Evolutionary conservation across 306 rosid genomes (phyloP), one percentile per base, ranked within the genome.

Genomic region (Pyrus betulifolia): DNA sequence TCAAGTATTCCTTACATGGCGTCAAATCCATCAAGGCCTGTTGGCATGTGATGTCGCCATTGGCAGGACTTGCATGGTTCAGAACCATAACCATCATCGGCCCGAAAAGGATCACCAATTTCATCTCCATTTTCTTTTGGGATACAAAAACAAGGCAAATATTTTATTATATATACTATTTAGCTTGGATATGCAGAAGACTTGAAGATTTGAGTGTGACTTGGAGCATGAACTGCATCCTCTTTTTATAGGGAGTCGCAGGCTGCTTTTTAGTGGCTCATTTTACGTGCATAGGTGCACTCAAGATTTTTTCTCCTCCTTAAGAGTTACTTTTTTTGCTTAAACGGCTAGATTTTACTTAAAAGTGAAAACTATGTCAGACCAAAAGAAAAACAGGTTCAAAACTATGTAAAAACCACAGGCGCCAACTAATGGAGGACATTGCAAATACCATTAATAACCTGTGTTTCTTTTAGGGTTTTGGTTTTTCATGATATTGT

Each of bases 1-100:
- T 25, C 79, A 75, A 52, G 75, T 23, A 79, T 9, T 18, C 2
- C 33, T 38, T 10, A 23, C 88, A 85, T 10, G 80, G 79, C 42
- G 19, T 0, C 73, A 74, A 15, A 35, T 0, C 8, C 1, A 21
- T 3, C n/a, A 51, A 0, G n/a, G 81, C 85, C 13, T 72, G 71
- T 30, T 23, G 9, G 54, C 88, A 82, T 33, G 81, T 38, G 25
- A 81, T 46, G 15, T 46, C 71, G 8, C 59, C 71, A 14, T 69
- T n/a, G 14, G 54, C 30, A 22, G 59, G 63, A 2, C 57, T 13
- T 15, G 81, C 70, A 46, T 31, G 59, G 23, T 23, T 60, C 17
- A 51, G 27, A 22, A 27, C 70, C 80, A 80, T 28, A 13, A 74
- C 14, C 42, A 71, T 38, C 31, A 71, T 35, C 44, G 74, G 11